Evolutionary conservation across 768 basidiomycete species (phyloP), one percentile per base, ranked within the genome.

Genomic region (Pleurotus pulmonarius): DNA sequence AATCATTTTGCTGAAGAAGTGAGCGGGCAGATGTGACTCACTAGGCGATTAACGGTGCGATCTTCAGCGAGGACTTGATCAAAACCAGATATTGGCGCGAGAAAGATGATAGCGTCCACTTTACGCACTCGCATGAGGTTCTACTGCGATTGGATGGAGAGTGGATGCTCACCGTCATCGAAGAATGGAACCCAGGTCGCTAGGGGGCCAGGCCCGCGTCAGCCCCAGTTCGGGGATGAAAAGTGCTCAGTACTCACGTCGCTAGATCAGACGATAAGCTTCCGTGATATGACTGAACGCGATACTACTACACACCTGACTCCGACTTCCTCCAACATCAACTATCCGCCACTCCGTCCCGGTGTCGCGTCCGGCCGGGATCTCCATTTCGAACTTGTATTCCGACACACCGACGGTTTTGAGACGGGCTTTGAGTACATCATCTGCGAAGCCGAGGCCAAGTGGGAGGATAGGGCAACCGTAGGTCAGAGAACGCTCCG

Each of bases 371-470:
- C 82, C 83, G 1, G 72, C 72, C 45, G 75, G 66, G 34, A 85
- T 79, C 68, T 71, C 89, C 82, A 91, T 88, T 70, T 87, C 83
- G 62, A 92, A 92, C 63, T 80, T 85, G 70, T 92, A 88, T 67
- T 91, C 90, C 3, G 86, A 84, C 8, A 90, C 88, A 2, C 90
- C 90, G 15, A 91, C 82, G 0, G 84, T 89, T 66, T 90, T 90
- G 22, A 92, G 69, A 2, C 90, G 78, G 1, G 89, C 90, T 24
- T 85, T 85, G 45, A 92, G 77, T 18, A 92, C 86, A 64, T 91
- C 89, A 64, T 89, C 88, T 88, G 47, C 1, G 6, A n/a, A 22
- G 11, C 6, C n/a, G 13, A 52, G 47, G 55, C 45, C n/a, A 37
- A 48, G 34, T 24, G 18, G 11, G 44, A 51, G 39, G 5, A 48